Evolutionary conservation across 2,329 filamentous ascomycete genomes (phyloP), one percentile per base, ranked within the genome.

Genomic region (Sporothrix variecibatus): DNA sequence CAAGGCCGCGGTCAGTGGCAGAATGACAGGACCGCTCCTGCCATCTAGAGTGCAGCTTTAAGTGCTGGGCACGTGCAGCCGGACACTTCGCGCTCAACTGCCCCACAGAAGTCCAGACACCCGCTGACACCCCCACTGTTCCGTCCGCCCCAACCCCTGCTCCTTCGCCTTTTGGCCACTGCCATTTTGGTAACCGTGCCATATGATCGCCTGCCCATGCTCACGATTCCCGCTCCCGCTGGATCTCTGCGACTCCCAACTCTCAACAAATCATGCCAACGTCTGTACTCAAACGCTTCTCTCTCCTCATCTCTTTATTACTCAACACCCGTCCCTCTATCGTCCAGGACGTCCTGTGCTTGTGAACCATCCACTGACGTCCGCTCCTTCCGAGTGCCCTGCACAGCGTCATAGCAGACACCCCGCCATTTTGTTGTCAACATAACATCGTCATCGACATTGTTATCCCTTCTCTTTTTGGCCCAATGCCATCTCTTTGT

Each of bases 401-500:
- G 12, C n/a, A 11, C 60, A 26, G 34, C 62, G 23, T 46, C 38
- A 20, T 34, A 31, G 43, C 8, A 46, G 28, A 28, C 26, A 26
- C 26, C 38, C 34, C 31, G 15, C 43, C 40, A 65, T 77, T 67
- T 64, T 34, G 65, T 49, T 26, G 43, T 31, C 40, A 68, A 68
- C 65, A 34, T 53, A 46, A 51, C 20, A 38, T 53, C 20, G 46
- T 51, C 46, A 49, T 7, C 40, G 31, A 20, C 38, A 64, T 38
- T 49, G 58, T 51, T 28, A 31, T 71, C 26, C 40, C 64, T 26
- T 17, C 9, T n/a, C 20, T 9, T 26, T n/a, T 28, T 53, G 46
- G 40, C 20, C 73, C 74, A 79, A 92, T 92, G 90, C 86, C 87
- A 81, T 90, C 86, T 78, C 83, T 91, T 91, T 78, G 89, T 92